These are phyloP conservation scores for Sparassis latifolia DNA, from an alignment of 1,284 basidiomycete species.

Conservation along the genomic window DNA sequence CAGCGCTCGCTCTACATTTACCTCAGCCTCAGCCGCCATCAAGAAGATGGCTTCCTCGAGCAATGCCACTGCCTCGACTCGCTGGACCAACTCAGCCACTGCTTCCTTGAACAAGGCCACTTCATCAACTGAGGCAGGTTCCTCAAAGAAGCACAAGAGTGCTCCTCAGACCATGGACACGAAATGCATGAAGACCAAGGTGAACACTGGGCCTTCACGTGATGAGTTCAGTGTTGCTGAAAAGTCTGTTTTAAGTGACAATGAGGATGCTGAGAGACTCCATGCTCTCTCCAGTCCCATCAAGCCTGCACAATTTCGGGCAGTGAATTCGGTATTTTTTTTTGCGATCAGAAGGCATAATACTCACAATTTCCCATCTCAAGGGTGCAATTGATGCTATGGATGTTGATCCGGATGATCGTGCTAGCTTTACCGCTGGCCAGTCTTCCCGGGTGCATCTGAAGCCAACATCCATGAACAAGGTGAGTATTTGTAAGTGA, in stretches of 20 bases:
- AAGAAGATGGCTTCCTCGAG: neutral
- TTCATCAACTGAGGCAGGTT: neutral
- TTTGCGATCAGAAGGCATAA: neutral
- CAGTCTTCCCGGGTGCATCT: no score
- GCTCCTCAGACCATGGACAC: neutral
- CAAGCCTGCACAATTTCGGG: neutral
- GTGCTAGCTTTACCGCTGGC: neutral
- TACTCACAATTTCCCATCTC: neutral
- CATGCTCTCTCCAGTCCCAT: neutral
- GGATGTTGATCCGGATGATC: neutral
- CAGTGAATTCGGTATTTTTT: neutral
- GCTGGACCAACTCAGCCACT: no score
- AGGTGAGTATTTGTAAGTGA: neutral
- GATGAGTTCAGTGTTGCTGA: neutral
- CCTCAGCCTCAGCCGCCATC: neutral
- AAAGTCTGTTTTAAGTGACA: neutral
- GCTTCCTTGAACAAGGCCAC: no score
- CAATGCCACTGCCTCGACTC: neutral
- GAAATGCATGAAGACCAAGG: neutral
- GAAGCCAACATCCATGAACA: no score
- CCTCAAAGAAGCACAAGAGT: neutral
- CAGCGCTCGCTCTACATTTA: neutral
- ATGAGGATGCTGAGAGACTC: neutral
- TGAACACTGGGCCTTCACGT: neutral
- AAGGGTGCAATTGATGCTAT: neutral